phyloP scores from a whole-genome alignment of 495 filamentous ascomycete genomes.

The Tuber magnatum region DNA sequence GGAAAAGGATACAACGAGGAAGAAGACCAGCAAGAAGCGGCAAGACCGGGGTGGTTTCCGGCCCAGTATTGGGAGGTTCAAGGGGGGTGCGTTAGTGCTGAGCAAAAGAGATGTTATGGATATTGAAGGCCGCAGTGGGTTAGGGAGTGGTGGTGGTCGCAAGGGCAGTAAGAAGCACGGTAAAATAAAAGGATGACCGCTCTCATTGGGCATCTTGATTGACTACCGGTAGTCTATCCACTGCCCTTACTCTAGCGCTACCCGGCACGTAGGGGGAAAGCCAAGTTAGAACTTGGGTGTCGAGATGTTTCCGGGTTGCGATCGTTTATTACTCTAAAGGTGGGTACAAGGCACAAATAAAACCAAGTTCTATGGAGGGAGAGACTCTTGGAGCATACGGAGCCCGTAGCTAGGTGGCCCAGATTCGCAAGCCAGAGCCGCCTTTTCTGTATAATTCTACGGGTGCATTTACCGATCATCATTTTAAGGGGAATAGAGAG shows the following conservation, averaged over 20 bases:
- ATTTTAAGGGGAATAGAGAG: neutral
- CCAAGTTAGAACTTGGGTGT: neutral
- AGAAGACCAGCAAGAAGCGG: conserved; percentile 44
- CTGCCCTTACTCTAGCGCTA: neutral
- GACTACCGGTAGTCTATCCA: neutral
- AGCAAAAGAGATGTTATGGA: conserved; percentile 66
- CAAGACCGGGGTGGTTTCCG: conserved; percentile 54
- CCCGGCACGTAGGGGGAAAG: neutral
- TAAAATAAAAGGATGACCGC: conserved; percentile 23
- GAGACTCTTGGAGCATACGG: neutral
- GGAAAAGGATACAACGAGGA: conserved; percentile 53
- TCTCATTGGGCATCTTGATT: neutral
- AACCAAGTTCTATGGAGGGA: neutral
- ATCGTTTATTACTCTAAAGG: neutral
- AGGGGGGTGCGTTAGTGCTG: conserved; percentile 68
- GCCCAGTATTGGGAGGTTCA: conserved; percentile 71
- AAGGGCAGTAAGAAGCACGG: conserved; percentile 39
- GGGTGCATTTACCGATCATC: neutral
- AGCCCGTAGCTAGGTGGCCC: neutral
- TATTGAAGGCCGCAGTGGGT: conserved; percentile 51
- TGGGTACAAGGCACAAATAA: neutral
- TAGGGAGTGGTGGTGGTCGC: conserved; percentile 34
- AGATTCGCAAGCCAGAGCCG: neutral
- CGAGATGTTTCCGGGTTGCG: neutral
- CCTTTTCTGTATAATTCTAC: neutral